Conservation (phyloP, 83 land plant genomes). For the Larix sibirica region DNA sequence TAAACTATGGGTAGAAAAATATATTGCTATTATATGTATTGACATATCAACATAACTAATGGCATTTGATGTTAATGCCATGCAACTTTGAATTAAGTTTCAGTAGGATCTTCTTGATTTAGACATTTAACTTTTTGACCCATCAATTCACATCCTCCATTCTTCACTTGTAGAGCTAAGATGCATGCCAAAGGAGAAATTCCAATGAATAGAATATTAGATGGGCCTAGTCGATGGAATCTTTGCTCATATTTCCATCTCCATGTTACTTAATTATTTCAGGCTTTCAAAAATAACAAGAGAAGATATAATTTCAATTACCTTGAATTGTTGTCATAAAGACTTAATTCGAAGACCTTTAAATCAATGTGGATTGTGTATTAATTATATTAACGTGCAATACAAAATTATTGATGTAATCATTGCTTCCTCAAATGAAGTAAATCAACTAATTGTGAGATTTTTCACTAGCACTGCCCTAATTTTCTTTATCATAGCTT, state of each 20-base stretch:
- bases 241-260: constrained; percentile 11
- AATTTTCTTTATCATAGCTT: constrained; percentile 25
- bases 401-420: constrained; percentile 61
- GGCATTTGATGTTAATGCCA: too few relatives aligned
- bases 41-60: too few relatives aligned
- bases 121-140: not conserved
- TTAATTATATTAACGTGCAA: constrained; percentile 44
- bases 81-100: too few relatives aligned
- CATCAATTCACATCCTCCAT: constrained; percentile 32
- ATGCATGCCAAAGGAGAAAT: constrained; percentile 61
- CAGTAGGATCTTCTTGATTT: too few relatives aligned
- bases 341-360: constrained; percentile 29
- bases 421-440: constrained; percentile 59
- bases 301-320: not conserved
- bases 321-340: constrained; percentile 39
- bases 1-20: too few relatives aligned
- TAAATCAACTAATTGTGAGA: constrained; percentile 30
- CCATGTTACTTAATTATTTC: not conserved
- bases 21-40: too few relatives aligned
- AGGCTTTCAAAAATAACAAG: not conserved
- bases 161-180: constrained; percentile 45
- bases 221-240: constrained; percentile 41
- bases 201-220: constrained; percentile 42
- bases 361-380: constrained; percentile 37
- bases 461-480: constrained; percentile 29